Percentiles rank a stretch among this genome's conserved stretches.
These are phyloP conservation scores for Mitragyna speciosa DNA, from an alignment of 257 asterid species.

Conservation along the genomic window DNA sequence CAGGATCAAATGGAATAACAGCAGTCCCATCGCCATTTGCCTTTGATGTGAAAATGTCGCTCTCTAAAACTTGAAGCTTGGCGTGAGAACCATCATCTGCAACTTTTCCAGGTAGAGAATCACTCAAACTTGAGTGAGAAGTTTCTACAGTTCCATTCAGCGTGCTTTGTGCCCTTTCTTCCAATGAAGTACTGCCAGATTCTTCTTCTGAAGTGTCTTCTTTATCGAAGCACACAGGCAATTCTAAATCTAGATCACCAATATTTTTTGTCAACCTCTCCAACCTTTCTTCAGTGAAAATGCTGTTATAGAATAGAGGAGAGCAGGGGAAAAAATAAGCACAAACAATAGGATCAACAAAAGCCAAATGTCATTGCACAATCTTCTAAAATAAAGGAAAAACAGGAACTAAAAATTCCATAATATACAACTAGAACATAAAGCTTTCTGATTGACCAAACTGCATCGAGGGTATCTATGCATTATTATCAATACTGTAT, in stretches of 20 bases:
- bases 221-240: slow-evolving; percentile 39
- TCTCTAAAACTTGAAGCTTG: slow-evolving; percentile 45
- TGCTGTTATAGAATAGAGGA: slow-evolving; percentile 48
- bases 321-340: slow-evolving; percentile 11
- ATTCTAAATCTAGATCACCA: slow-evolving; percentile 58
- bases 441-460: not conserved
- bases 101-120: slow-evolving; percentile 39
- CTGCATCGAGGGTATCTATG: not conserved
- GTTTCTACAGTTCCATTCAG: slow-evolving; percentile 48
- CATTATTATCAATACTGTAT: not conserved
- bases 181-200: slow-evolving; percentile 37
- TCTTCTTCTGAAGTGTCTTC: slow-evolving; percentile 51
- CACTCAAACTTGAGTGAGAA: slow-evolving; percentile 42
- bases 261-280: slow-evolving; percentile 76
- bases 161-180: slow-evolving; percentile 37
- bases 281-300: slow-evolving; percentile 89
- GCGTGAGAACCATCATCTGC: slow-evolving; percentile 35
- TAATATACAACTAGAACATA: not conserved
- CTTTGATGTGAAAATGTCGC: slow-evolving; percentile 30
- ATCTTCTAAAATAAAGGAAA: not conserved
- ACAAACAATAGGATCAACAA: slow-evolving; percentile 17
- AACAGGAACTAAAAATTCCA: not conserved
- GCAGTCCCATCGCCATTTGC: slow-evolving; percentile 34
- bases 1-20: slow-evolving; percentile 37
- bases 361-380: not conserved